phyloP scores from a whole-genome alignment of 805 yeast genomes.

The Komagataella mondaviorum region DNA sequence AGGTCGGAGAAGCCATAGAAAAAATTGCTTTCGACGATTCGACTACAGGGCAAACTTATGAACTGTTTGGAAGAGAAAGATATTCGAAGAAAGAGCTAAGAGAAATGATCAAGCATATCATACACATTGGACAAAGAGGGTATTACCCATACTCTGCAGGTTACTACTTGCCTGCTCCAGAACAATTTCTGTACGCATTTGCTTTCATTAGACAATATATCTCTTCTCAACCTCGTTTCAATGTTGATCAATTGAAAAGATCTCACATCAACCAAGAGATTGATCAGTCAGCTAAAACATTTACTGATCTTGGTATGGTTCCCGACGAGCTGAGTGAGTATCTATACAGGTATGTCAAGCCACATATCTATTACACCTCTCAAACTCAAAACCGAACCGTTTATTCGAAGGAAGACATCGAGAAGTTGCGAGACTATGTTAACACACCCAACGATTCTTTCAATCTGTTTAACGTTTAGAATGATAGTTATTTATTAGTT shows the following conservation, averaged over 20 bases:
- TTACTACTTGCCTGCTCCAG: conserved; percentile 25
- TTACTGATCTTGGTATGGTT: conserved; percentile 57
- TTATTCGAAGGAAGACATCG: conserved; percentile 20
- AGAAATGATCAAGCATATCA: conserved; percentile 45
- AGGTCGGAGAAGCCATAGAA: conserved; percentile 71
- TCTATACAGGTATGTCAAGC: conserved; percentile 27
- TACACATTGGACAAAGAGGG: conserved; percentile 20
- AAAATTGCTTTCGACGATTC: conserved; percentile 70
- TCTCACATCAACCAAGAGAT: conserved; percentile 52
- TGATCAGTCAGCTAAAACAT: conserved; percentile 48
- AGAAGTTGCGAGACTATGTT: conserved; percentile 20
- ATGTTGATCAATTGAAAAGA: conserved; percentile 67
- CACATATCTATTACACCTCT: conserved; percentile 20
- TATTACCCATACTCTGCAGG: conserved; percentile 23
- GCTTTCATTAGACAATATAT: conserved; percentile 28
- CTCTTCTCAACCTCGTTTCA: conserved; percentile 27
- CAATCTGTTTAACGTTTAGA: conserved; percentile 16
- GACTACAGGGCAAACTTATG: conserved; percentile 64
- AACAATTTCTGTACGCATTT: conserved; percentile 27
- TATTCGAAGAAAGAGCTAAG: conserved; percentile 50
- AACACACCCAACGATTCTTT: conserved; percentile 19
- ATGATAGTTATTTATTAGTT: background rate
- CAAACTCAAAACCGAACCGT: conserved; percentile 22
- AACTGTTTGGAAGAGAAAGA: conserved; percentile 60
- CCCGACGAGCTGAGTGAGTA: conserved; percentile 39